Base-by-base conservation (phyloP, 108 stramenopile species). In the Nannochloropsis oceanica region DNA sequence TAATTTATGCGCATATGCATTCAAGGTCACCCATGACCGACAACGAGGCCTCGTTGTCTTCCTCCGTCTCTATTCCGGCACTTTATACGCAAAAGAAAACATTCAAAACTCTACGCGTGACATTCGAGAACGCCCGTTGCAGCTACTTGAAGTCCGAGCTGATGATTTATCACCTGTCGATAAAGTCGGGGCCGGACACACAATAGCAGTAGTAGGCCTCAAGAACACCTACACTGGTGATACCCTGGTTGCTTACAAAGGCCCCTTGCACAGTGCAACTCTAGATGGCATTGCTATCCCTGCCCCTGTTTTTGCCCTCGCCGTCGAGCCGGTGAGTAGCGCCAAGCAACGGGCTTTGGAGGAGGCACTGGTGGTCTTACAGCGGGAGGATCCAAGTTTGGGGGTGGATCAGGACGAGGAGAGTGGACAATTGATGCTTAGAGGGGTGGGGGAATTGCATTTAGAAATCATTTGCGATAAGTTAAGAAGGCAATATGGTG, bases 381-480 rank as follows among this genome's bases (percentile, higher is more conserved):
- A 94, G 79, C 94, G 95, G 25, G 97, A 99, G 89, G 99, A 99
- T 92, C 99, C 99, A 18, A 95, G 94, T 22, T 95, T 99, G 25
- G 46, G 43, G 25, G 81, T 82, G 3, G 87, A 88, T 22, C 42
- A 43, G 73, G 96, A 98, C 91, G 96, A 97, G 83, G 98, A 98
- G n/a, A 96, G 95, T 42, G 97, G 96, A 14, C 98, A 99, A 90
- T 96, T 96, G 43, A 89, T 98, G 87, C 95, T 99, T 84, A 95
- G 94, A 86, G 99, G 99, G 81, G 98, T 99, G 97, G 99, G 99
- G 84, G 98, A 98, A 92, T 93, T 99, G 24, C 99, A 99, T 91
- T 92, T 99, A 43, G 99, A 99, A 87, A 97, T 80, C 8, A 82
- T 82, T 42, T 86, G 86, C 80, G 82, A 84, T 27, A 79, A 83